Base-by-base conservation (phyloP, 805 yeast species). In the Ogataea trehalophila region DNA sequence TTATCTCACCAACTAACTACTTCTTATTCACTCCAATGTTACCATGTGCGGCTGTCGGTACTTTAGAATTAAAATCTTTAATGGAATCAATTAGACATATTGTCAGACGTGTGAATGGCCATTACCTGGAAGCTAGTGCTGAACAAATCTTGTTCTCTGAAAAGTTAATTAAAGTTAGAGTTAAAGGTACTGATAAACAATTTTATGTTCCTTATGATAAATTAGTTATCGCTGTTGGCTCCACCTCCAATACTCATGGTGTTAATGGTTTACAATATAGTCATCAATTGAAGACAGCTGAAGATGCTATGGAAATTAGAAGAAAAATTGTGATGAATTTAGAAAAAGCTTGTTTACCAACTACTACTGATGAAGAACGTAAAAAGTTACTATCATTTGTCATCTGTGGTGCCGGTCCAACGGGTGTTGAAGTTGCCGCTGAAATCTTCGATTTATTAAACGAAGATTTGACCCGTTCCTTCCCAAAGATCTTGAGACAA, bases 401-500 rank as follows among this genome's bases (percentile, higher is more conserved):
- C 14, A 76, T 82, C 33, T 81, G 87, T 62, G 88, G 88, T 51
- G 88, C 87, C 50, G 88, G 88, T 39, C 87, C 88, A 46, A 82
- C 88, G 1, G 88, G 88, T 56, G 85, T 80, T 34, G 88, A 82
- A 60, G 75, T 82, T 56, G 88, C 89, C 31, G 86, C 88, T 33
- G 89, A 83, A 63, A 76, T 83, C 29, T 81, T 70, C 54, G 89
- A 83, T 57, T 62, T 83, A 55, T 68, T 83, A 60, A 81, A 81
- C 59, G 87, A 83, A 62, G 88, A 83, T 60, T 64, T 83, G 55
- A 70, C 74, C 40, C 71, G 74, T 47, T 63, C 71, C 44, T 83
- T 77, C 64, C 88, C 88, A 47, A 73, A 73, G 55, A 70, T 82
- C 42, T 65, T 83, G 42, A 72, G 85, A 65, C 84, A 81, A 58